Evolutionary conservation across 2,329 filamentous ascomycete genomes (phyloP), one percentile per base, ranked within the genome.

Genomic region (Gliomastix tumulicola): DNA sequence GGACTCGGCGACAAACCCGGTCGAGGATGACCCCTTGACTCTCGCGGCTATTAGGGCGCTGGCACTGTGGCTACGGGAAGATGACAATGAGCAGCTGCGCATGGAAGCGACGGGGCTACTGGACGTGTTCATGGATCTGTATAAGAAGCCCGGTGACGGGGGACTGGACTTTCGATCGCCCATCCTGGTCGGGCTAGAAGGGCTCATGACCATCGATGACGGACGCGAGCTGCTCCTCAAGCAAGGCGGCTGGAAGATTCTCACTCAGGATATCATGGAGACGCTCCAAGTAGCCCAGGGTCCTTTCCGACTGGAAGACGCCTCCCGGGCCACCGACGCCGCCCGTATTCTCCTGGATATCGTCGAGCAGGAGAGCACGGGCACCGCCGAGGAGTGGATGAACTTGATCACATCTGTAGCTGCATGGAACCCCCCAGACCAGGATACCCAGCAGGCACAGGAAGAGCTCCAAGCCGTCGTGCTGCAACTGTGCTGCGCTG

Each of bases 61-160:
- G 21, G 69, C 77, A 2, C 65, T 84, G 15, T 85, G 82, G 82
- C 59, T 84, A n/a, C 65, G 76, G 7, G 81, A 85, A 43, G 80
- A 85, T 39, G 79, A 84, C 28, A 77, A 76, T 28, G 71, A 77
- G 12, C 56, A 61, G 7, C 49, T 84, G 27, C 62, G 77, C 10
- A 68, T 62, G 34, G 73, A 81, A 47, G 71, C 69, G 10, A 66
- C 69, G 0, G 78, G 76, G 0, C 55, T 84, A 34, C 69, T 68
- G 41, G 81, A 84, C 44, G 71, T 84, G 64, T 63, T 84, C 21
- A 50, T 82, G 36, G 76, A 80, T 11, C 59, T 84, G 1, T 84
- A 84, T 51, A 58, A 61, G 37, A 39, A 45, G 5, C 38, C 42
- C 4, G 48, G 49, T 2, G 53, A 48, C 25, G n/a, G n/a, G n/a